These are phyloP conservation scores for Ophiostoma ips DNA, from an alignment of 2,329 filamentous ascomycete species.

Conservation along the genomic window DNA sequence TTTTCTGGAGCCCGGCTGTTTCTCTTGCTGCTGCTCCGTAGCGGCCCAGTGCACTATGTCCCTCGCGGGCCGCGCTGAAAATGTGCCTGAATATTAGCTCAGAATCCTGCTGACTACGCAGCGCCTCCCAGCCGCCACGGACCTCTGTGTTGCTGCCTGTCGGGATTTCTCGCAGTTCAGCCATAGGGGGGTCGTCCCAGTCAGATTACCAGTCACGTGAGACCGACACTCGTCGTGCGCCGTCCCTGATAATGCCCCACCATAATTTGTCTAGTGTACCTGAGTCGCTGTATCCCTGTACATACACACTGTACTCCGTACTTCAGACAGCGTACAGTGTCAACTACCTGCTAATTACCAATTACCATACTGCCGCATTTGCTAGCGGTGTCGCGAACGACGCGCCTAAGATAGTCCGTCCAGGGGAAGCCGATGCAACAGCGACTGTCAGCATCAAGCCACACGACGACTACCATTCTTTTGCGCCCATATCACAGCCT, in stretches of 20 bases:
- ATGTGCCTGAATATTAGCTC: conserved; percentile 8
- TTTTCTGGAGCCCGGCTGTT: conserved; percentile 2
- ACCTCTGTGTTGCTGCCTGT: not conserved
- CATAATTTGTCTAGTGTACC: not conserved
- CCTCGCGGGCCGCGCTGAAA: conserved; percentile 9
- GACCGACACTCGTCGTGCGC: not conserved
- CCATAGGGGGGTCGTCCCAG: not conserved
- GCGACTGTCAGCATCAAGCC: conserved; percentile 1
- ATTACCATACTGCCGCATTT: conserved; percentile 2
- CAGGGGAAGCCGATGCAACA: conserved; percentile 1
- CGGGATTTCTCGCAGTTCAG: conserved; percentile 10
- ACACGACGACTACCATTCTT: not conserved
- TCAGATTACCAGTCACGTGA: not conserved
- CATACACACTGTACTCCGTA: no score
- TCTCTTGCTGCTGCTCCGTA: not conserved
- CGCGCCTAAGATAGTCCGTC: conserved; percentile 4
- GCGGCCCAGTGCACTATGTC: not conserved
- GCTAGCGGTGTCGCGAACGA: conserved; percentile 10
- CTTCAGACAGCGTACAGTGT: not conserved
- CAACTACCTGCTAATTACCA: not conserved
- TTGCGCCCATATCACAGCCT: not conserved
- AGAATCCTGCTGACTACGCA: conserved; percentile 2
- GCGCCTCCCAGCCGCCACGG: not conserved
- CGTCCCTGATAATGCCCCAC: not conserved
- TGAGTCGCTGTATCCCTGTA: not conserved